Evolutionary conservation across 352 stramenopile species (phyloP), one percentile per base, ranked within the genome.

Genomic region (Elongisporangium prolatum): DNA sequence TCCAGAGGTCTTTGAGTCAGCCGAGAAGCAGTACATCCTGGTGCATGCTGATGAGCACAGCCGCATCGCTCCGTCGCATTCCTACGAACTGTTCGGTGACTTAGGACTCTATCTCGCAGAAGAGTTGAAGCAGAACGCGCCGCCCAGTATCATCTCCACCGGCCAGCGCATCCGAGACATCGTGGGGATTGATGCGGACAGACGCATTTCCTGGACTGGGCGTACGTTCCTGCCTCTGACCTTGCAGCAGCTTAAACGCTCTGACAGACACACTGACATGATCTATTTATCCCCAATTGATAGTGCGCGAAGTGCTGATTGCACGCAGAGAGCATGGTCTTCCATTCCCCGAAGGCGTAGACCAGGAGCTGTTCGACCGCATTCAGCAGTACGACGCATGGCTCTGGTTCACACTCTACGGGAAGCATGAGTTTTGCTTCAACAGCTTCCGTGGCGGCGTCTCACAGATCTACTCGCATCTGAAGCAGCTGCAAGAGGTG

Each of bases 281-380:
- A 11, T 11, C 34, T 44, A n/a, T 38, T 1, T 44, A 0, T 44
- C 17, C 3, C 1, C 34, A 44, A 44, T 13, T 55, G 11, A 40
- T 65, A 93, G 84, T 94, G 48, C 71, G 84, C 9, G 84, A 94
- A 49, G 77, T 91, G 47, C 65, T 94, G 28, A 69, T 88, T 40
- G 90, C 80, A 18, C 73, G 69, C 21, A 65, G 73, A n/a, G 75
- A 84, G 17, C 82, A 94, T 52, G 75, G 72, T 8, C 50, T 92
- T 3, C 52, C 73, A 1, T 72, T 90, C 54, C 82, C 84, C 0
- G 63, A 75, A 9, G 82, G 80, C 2, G 56, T 92, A 18, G 67
- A 76, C 44, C 38, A 73, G 11, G 75, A 86, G 48, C 68, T 91
- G 14, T 91, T 90, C 34, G 57, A 67, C 4, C 72, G 84, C 48